These are phyloP conservation scores for Candida jianshihensis DNA, from an alignment of 805 yeast genomes.

Conservation along the genomic window DNA sequence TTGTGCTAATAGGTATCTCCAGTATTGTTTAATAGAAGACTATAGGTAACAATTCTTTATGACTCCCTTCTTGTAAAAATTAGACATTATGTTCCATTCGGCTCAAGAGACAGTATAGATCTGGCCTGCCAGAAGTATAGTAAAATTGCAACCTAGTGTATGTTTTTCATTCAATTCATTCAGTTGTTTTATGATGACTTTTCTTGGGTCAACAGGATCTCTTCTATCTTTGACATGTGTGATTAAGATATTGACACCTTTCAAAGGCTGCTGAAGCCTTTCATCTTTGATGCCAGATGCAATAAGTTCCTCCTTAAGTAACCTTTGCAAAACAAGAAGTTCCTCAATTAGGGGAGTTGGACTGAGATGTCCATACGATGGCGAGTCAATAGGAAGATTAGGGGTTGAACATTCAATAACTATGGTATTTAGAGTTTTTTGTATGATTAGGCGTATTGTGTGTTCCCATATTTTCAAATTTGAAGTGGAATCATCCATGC, in stretches of 20 bases:
- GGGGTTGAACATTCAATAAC: slow-evolving; percentile 74
- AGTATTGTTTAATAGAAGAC: no score
- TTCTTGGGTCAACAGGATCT: slow-evolving; percentile 46
- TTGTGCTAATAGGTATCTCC: no score
- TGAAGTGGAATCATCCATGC: slow-evolving; percentile 24
- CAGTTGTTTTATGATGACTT: slow-evolving; percentile 42
- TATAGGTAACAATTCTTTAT: no score
- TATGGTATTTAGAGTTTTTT: slow-evolving; percentile 41
- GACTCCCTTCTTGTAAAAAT: no score
- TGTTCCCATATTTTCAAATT: slow-evolving; percentile 48
- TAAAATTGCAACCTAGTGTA: slow-evolving; percentile 38
- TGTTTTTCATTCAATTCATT: slow-evolving; percentile 34
- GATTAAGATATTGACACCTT: slow-evolving; percentile 19
- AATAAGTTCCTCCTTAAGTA: no score
- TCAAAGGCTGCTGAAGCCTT: slow-evolving; percentile 6
- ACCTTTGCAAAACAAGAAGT: slow-evolving; percentile 22
- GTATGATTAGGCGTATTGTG: slow-evolving; percentile 39
- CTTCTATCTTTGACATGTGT: slow-evolving; percentile 42
- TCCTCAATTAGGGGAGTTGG: slow-evolving; percentile 60
- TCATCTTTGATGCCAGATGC: background rate
- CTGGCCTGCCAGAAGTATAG: slow-evolving; percentile 51
- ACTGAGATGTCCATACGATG: slow-evolving; percentile 75
- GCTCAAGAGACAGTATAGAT: slow-evolving; percentile 25
- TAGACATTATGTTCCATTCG: no score
- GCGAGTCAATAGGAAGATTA: slow-evolving; percentile 35